Conservation (phyloP, 1,284 basidiomycete species). For the Boletellus sp. region DNA sequence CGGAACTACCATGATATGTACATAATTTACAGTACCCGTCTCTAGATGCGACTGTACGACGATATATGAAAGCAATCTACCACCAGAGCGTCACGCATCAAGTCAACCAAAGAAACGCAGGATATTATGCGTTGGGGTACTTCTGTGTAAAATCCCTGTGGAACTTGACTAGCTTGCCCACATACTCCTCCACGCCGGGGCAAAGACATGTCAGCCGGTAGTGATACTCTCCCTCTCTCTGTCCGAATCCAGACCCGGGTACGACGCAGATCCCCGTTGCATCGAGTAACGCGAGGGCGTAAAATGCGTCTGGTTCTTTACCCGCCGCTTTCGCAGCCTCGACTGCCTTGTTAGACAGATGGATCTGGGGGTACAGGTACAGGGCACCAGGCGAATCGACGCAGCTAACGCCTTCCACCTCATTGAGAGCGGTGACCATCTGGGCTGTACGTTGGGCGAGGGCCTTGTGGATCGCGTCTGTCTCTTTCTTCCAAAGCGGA, state of each 20-base stretch:
- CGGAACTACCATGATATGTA: conserved; percentile 14
- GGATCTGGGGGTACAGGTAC: conserved; percentile 81
- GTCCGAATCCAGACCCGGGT: conserved; percentile 89
- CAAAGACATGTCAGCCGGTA: conserved; percentile 86
- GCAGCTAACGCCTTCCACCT: conserved; percentile 79
- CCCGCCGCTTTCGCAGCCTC: conserved; percentile 69
- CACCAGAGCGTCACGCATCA: neutral
- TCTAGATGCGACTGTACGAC: conserved; percentile 1
- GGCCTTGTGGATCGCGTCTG: conserved; percentile 70
- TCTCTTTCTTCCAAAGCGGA: conserved; percentile 77
- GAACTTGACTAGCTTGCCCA: conserved; percentile 81
- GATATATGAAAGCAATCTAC: neutral
- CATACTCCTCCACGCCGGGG: conserved; percentile 88
- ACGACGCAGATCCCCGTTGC: conserved; percentile 92
- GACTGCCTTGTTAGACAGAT: conserved; percentile 68
- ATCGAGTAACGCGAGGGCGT: conserved; percentile 79
- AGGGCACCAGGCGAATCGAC: conserved; percentile 87
- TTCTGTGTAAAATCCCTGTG: conserved; percentile 74
- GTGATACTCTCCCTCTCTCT: conserved; percentile 84
- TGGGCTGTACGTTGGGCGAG: conserved; percentile 68
- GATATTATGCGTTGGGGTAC: conserved; percentile 41
- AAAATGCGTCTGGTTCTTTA: conserved; percentile 85
- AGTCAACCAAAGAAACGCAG: neutral
- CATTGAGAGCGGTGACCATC: conserved; percentile 77
- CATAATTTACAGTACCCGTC: conserved; percentile 5